phyloP scores from a whole-genome alignment of 345 rosid genomes.

The Erodium maritimum region DNA sequence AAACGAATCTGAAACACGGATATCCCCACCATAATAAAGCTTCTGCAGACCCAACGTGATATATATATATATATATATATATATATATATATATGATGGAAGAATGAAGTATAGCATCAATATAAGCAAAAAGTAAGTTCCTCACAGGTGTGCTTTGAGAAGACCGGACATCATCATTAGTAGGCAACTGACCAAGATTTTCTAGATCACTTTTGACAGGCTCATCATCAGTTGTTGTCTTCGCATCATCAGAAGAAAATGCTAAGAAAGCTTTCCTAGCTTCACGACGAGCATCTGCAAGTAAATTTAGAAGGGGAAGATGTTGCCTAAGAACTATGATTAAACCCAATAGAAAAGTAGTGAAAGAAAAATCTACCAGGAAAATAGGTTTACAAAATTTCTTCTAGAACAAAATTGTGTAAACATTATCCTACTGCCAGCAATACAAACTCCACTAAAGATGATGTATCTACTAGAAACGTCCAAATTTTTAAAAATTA shows the following conservation, averaged over 20 bases:
- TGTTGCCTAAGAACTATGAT: neutral
- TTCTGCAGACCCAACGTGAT: neutral
- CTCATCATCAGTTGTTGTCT: conserved; percentile 20
- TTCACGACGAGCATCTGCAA: conserved; percentile 81
- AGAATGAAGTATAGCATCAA: neutral
- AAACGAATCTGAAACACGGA: neutral
- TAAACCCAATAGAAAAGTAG: neutral
- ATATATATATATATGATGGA: neutral
- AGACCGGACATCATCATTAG: conserved; percentile 30
- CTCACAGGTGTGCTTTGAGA: conserved; percentile 71
- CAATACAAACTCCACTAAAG: neutral
- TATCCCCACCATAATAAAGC: neutral
- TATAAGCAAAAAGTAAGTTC: conserved; percentile 12
- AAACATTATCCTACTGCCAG: neutral
- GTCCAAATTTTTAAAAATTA: too few species aligned
- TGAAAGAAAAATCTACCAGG: neutral
- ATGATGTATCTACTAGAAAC: neutral
- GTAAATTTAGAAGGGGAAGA: neutral
- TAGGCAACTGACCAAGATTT: conserved; percentile 26
- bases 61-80: neutral
- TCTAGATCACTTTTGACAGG: conserved; percentile 27
- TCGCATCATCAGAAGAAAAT: conserved; percentile 54
- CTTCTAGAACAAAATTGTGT: neutral
- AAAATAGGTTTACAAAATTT: neutral
- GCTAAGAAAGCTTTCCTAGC: conserved; percentile 94